Evolutionary conservation across 129 eudicot species (phyloP), one percentile per base, ranked within the genome.

Genomic region (Smallanthus sonchifolius): DNA sequence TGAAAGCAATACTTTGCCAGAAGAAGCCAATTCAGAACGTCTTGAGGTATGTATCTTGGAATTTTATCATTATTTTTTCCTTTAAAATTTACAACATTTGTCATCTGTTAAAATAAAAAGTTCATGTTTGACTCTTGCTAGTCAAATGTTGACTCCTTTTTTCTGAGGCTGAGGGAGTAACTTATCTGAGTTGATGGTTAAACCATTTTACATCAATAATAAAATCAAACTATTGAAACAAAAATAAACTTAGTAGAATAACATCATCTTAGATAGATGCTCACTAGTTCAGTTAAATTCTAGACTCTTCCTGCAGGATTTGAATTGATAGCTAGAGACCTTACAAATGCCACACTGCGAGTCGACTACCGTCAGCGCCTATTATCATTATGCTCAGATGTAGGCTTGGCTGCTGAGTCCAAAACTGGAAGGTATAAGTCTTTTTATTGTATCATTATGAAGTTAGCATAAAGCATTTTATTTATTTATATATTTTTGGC

Each of bases 281-380:
- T 95, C 86, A 91, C 89, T 86, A 57, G 83, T 91, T 87, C 95
- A 83, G 83, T 82, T 79, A 83, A 81, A 82, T 80, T 88, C 91
- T 88, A 95, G 99, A 87, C 97, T 70, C 95, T 95, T 81, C 99
- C 99, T 78, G 90, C 95, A 88, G 99, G 96, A 35, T 91, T 95
- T 85, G 78, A 88, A 57, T 70, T 82, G 75, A 91, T 95, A 80
- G 99, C 97, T 30, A 75, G 81, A 65, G 94, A 83, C 85, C 92
- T 95, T 69, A 74, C 87, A 38, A 69, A 48, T 67, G 75, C 66
- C 67, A 88, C 86, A 67, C 74, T 95, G 81, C 91, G 99, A 69
- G 83, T 83, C 8, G 97, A 95, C 77, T 95, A 86, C 79, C 99
- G 99, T 60, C 89, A 91, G 35, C 96, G 99, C 73, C 73, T 95